Evolutionary conservation across 768 basidiomycete genomes (phyloP).

Genomic region (Tephrocybe sp.): DNA sequence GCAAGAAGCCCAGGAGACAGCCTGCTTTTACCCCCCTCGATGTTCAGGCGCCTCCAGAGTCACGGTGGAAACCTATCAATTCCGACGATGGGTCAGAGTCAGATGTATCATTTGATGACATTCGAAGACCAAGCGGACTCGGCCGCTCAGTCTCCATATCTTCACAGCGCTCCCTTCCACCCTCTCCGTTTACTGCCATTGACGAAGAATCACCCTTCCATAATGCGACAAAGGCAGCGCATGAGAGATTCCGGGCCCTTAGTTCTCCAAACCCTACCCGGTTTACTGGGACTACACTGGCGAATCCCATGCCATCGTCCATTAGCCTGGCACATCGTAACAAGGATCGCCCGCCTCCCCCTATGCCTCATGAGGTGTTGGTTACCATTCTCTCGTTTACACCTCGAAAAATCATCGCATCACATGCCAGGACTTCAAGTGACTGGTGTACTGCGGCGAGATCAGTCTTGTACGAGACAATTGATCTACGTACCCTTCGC

Average conservation of each 20-base stretch:
- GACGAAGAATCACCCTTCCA: slow-evolving; percentile 20
- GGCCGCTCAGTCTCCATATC: slow-evolving; percentile 36
- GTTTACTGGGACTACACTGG: slow-evolving; percentile 21
- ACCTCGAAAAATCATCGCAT: slow-evolving; percentile 27
- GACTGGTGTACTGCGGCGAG: slow-evolving; percentile 33
- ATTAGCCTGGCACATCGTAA: slow-evolving; percentile 2
- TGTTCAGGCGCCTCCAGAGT: background rate
- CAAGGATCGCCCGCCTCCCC: slow-evolving; percentile 6
- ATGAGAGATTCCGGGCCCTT: slow-evolving; percentile 27
- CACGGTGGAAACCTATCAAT: slow-evolving; percentile 14
- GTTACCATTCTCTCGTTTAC: slow-evolving; percentile 32
- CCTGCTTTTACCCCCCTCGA: slow-evolving; percentile 10
- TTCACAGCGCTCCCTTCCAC: slow-evolving; percentile 34
- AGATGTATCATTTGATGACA: slow-evolving; percentile 33
- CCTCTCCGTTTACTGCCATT: slow-evolving; percentile 28
- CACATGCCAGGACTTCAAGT: slow-evolving; percentile 30
- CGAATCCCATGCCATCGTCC: slow-evolving; percentile 15
- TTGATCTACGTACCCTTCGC: slow-evolving; percentile 33
- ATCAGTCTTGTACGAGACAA: slow-evolving; percentile 27
- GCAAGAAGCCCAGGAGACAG: slow-evolving; percentile 12
- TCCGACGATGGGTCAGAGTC: slow-evolving; percentile 12
- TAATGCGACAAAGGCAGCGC: slow-evolving; percentile 1
- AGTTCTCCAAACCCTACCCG: slow-evolving; percentile 39
- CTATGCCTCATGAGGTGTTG: slow-evolving; percentile 34
- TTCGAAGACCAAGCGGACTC: slow-evolving; percentile 44